Base-by-base conservation (phyloP, 495 filamentous ascomycete species). In the Lasiosphaeriaceae sp. region DNA sequence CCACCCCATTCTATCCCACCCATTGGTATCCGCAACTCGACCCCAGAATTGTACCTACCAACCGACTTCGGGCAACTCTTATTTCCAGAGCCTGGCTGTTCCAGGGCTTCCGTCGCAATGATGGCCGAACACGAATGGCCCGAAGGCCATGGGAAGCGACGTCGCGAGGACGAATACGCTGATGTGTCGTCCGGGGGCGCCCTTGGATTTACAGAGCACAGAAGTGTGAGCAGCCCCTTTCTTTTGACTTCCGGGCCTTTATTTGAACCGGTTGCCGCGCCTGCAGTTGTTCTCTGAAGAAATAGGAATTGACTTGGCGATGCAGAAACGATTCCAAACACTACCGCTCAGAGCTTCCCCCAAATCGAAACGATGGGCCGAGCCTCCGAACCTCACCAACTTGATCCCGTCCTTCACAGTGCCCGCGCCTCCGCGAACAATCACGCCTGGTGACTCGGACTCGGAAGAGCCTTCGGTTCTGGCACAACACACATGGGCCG, bases 291-390 rank as follows among this genome's bases (percentile, higher is more conserved):
- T 39, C 35, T 19, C 21, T 37, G 35, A n/a, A n/a, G n/a, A n/a
- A n/a, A n/a, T n/a, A n/a, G n/a, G n/a, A 31, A 31, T 60, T 69
- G 39, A 62, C 60, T 34, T 11, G 17, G 20, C 14, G 9, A 12
- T 23, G 19, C 54, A 80, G 76, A 80, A 80, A 72, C 76, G 77
- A 35, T 50, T 77, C 31, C 77, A 80, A 43, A 64, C 68, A 47
- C 70, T 79, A 19, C 75, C 76, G 11, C 54, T 78, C 1, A 70
- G 74, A 17, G 71, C 70, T 19, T 73, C 77, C 16, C 75, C 73
- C 17, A 63, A 54, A 34, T 66, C 75, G 20, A 74, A 70, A 48
- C 68, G 69, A 65, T 75, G 73, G 70, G 35, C 61, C 37, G 67
- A 56, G 9, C 60, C 65, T n/a, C 63, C 64, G 9, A 67, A 45